Evolutionary conservation across 1,284 basidiomycete genomes (phyloP).

Genomic region (Naganishia cerealis): DNA sequence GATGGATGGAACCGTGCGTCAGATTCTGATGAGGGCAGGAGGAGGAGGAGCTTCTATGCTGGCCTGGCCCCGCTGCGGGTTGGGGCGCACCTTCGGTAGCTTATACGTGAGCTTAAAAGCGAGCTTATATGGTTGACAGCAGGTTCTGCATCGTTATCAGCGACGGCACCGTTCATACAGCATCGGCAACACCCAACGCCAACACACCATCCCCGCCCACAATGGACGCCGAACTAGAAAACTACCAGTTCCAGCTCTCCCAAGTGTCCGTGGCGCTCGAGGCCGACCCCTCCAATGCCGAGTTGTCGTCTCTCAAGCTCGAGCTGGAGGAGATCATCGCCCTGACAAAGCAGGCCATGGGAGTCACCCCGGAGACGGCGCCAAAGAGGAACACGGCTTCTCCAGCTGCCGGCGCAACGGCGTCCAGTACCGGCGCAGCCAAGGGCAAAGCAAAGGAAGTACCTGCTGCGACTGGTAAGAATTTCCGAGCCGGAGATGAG

Average conservation of each 20-base stretch:
- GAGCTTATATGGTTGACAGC: no score
- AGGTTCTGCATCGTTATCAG: no score
- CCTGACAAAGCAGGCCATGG: conserved; percentile 73
- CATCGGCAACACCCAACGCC: no score
- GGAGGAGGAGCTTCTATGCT: no score
- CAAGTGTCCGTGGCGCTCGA: conserved; percentile 85
- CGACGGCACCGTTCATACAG: no score
- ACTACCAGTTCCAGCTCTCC: conserved; percentile 78
- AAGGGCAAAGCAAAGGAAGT: conserved; percentile 35
- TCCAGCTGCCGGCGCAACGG: conserved; percentile 24
- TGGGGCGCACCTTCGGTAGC: no score
- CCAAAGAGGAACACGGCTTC: conserved; percentile 26
- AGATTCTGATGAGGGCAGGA: no score
- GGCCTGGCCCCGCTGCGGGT: no score
- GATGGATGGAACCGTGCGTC: no score
- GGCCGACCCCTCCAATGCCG: conserved; percentile 76
- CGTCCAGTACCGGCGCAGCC: conserved; percentile 32
- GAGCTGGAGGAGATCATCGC: conserved; percentile 88
- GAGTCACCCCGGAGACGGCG: conserved; percentile 36
- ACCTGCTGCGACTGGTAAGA: conserved; percentile 40
- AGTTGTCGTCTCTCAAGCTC: conserved; percentile 66
- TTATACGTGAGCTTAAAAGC: no score
- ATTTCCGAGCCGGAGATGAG: conserved; percentile 75
- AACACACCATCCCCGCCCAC: not conserved
- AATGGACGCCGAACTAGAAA: conserved; percentile 68